Evolutionary conservation across 257 asterid species (phyloP).

Genomic region (Forsythia suspensa): DNA sequence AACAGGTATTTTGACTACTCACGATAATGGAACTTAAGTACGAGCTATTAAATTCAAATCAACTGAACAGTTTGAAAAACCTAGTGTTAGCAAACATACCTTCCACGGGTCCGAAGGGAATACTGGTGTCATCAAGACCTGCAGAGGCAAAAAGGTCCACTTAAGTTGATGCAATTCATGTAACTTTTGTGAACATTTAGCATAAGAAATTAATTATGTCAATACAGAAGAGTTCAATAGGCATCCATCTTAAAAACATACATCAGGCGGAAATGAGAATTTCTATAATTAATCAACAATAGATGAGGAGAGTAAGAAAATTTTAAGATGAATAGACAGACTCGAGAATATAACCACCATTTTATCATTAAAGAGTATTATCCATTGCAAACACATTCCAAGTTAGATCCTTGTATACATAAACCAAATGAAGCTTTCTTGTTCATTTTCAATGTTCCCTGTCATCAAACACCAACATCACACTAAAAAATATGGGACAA

Average conservation of each 20-base stretch:
- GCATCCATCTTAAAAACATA: neutral
- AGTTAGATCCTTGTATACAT: neutral
- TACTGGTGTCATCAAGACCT: conserved; percentile 65
- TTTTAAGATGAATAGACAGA: neutral
- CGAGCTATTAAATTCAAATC: too few relatives aligned
- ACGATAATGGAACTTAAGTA: too few relatives aligned
- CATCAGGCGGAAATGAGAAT: neutral
- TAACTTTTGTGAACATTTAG: neutral
- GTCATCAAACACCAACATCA: neutral
- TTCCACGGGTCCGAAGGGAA: conserved; percentile 63
- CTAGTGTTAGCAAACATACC: conserved; percentile 29
- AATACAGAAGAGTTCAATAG: neutral
- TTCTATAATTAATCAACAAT: neutral
- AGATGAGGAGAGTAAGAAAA: neutral
- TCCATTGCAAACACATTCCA: too few relatives aligned
- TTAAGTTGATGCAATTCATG: conserved; percentile 12
- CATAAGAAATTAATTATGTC: conserved; percentile 4
- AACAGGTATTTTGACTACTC: too few relatives aligned
- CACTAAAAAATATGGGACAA: neutral
- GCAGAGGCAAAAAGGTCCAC: conserved; percentile 23
- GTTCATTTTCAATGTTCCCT: neutral
- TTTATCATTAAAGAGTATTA: neutral
- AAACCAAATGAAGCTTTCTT: neutral
- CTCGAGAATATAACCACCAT: neutral
- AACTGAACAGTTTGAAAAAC: neutral